Percentiles rank a stretch among this genome's conserved stretches.
These are phyloP conservation scores for Thymus quinquecostatus DNA, from an alignment of 257 asterid species.

Conservation along the genomic window DNA sequence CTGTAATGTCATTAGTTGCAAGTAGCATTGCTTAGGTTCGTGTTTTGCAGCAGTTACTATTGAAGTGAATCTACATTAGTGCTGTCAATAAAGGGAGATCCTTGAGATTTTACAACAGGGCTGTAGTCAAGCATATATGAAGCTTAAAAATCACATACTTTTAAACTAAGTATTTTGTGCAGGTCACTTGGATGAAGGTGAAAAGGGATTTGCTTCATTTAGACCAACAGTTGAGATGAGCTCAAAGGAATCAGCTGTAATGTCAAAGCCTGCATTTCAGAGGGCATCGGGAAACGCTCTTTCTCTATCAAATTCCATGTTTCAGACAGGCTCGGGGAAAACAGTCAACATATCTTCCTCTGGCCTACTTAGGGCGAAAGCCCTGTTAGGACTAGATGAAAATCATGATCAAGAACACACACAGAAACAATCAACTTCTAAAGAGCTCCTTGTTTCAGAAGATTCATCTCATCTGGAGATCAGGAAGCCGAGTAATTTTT, in stretches of 20 bases:
- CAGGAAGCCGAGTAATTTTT: slow-evolving; percentile 28
- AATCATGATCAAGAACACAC: slow-evolving; percentile 44
- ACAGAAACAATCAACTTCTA: slow-evolving; percentile 35
- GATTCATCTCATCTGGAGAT: slow-evolving; percentile 38
- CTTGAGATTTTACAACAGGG: not conserved
- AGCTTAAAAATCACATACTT: slow-evolving; percentile 14
- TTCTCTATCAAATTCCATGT: slow-evolving; percentile 52
- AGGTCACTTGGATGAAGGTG: slow-evolving; percentile 52
- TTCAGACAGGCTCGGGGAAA: slow-evolving; percentile 80
- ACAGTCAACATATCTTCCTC: slow-evolving; percentile 67
- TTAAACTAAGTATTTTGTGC: slow-evolving; percentile 34
- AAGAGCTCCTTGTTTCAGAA: slow-evolving; percentile 35
- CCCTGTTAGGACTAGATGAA: slow-evolving; percentile 68
- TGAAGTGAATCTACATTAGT: not conserved
- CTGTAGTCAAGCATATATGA: not conserved
- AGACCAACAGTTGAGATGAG: slow-evolving; percentile 33
- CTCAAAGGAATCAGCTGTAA: slow-evolving; percentile 36
- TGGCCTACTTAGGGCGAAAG: slow-evolving; percentile 80
- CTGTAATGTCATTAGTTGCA: slow-evolving; percentile 5
- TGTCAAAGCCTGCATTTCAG: slow-evolving; percentile 34
- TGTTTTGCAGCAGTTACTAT: not conserved
- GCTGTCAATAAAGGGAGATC: slow-evolving; percentile 4
- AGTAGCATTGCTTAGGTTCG: not conserved
- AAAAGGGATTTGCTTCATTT: slow-evolving; percentile 38
- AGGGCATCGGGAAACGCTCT: slow-evolving; percentile 34